phyloP scores from a whole-genome alignment of 2,329 filamentous ascomycete species.

The Penicillium sp. region DNA sequence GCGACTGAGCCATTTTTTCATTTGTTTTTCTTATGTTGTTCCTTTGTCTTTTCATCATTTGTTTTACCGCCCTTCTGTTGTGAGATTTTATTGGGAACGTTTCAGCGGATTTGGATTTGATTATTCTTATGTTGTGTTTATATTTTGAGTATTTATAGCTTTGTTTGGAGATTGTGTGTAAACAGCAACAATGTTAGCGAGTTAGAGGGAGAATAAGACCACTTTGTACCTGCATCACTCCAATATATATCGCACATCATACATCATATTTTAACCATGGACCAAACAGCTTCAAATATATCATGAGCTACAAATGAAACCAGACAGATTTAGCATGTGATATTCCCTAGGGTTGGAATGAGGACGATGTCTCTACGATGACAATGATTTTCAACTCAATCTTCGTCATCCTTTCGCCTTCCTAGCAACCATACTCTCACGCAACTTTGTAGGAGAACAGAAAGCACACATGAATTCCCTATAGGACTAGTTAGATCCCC shows the following conservation, averaged over 20 bases:
- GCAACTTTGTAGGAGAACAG: too few species aligned
- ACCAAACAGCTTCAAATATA: background rate
- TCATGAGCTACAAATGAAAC: too few species aligned
- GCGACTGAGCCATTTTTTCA: background rate
- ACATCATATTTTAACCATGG: too few species aligned
- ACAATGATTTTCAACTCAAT: too few species aligned
- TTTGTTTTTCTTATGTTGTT: background rate
- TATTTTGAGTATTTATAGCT: background rate
- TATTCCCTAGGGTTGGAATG: too few species aligned
- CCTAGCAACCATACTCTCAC: too few species aligned
- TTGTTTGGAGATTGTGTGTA: conserved; percentile 4
- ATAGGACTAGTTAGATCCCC: too few species aligned
- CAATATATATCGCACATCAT: background rate
- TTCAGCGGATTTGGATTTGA: conserved; percentile 1
- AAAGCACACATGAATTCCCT: too few species aligned
- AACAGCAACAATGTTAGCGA: background rate
- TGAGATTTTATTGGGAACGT: background rate
- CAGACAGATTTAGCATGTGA: too few species aligned
- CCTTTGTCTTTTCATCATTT: background rate
- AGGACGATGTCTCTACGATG: too few species aligned
- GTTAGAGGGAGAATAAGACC: background rate
- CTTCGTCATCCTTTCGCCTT: too few species aligned
- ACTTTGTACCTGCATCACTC: background rate
- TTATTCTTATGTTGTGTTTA: background rate
- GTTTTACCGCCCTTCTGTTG: background rate